Base-by-base conservation (phyloP, 1,139 yeast species). In the Taiozyma sp. region DNA sequence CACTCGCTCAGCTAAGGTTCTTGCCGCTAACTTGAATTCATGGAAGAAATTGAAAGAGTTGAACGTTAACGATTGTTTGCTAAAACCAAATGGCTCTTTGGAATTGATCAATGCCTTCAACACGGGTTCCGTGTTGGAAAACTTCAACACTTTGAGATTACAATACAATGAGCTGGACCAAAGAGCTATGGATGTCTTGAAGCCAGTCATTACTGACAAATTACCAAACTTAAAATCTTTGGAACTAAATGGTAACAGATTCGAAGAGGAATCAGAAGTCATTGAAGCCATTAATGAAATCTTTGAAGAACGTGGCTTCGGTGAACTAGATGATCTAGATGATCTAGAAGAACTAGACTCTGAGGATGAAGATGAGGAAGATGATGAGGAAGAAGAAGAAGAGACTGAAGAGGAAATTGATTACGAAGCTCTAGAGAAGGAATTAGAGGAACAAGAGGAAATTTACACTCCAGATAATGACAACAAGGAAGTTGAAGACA, bases 211-310 rank as follows among this genome's bases (percentile, higher is more conserved):
- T 59, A 67, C 74, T 50, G 60, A 70, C 35, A 80, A 80, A 48
- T 72, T 91, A 58, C 86, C 89, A 47, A 73, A 75, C 42, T 75
- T 93, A 65, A 73, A 80, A 62, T 52, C 62, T 14, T 74, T 93
- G 60, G 98, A 95, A 72, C 77, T 93, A 57, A 93, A 93, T 62
- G 99, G 99, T 64, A 93, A 93, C 71, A 77, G 88, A 64, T 86
- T 93, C 55, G 83, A 85, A 46, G 96, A 89, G 61, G 97, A 90
- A 58, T 76, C 82, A 40, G 79, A 77, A 45, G 68, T 80, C 24
- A 69, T 85, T 46, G 80, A 77, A 44, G 71, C 72, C 47, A 77
- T 93, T 54, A 72, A 70, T 49, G 79, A 74, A 26, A 67, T 85
- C 24, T 90, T 93, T 59, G 88, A 83, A 56, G 79, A 76, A 43